These are phyloP conservation scores for Hansenula sp. DNA, from an alignment of 1,139 yeast genomes.

Conservation along the genomic window DNA sequence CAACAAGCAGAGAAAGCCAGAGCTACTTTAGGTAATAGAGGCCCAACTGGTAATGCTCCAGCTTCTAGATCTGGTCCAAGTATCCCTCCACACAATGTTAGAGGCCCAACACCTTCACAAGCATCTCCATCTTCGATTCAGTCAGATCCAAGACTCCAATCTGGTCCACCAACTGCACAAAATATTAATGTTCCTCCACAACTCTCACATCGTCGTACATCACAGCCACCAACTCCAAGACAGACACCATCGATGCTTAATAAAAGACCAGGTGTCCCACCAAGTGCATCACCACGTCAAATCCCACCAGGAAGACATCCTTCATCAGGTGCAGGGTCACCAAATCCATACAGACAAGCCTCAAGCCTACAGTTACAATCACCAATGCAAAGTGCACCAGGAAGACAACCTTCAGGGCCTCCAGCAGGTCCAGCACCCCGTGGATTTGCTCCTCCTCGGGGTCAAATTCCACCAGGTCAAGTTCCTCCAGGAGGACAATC, in stretches of 20 bases:
- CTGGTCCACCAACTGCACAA: not conserved
- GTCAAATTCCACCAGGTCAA: not conserved
- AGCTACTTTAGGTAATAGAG: too few species aligned
- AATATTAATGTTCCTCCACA: not conserved
- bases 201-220: not conserved
- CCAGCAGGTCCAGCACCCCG: too few species aligned
- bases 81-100: not conserved
- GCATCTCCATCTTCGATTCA: not conserved
- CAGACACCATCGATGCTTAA: not conserved
- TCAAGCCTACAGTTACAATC: too few species aligned
- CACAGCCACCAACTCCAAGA: not conserved
- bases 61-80: not conserved
- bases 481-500: not conserved
- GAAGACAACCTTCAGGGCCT: too few species aligned
- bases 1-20: not conserved
- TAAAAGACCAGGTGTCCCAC: not conserved
- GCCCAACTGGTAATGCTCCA: not conserved
- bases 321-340: not conserved
- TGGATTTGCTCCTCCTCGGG: too few species aligned
- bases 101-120: not conserved
- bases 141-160: conserved; percentile 2
- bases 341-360: not conserved
- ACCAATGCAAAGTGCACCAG: too few species aligned
- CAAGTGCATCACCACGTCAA: not conserved
- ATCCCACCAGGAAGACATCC: not conserved